phyloP scores from a whole-genome alignment of 495 filamentous ascomycete species.

The Hypoxylon lienhwacheense region DNA sequence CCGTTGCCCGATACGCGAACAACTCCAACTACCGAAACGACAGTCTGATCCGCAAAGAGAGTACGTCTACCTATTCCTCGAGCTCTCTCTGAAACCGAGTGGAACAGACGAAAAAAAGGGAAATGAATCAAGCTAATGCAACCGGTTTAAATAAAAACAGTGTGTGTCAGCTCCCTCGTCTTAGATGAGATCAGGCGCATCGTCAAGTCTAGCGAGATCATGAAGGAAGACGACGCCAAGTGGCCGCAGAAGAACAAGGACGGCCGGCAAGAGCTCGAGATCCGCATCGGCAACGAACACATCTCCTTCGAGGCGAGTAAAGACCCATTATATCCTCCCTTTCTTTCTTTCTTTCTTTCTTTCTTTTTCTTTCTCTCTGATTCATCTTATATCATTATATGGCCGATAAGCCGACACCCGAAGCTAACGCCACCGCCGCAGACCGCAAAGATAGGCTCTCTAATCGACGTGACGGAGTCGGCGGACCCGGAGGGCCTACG shows the following conservation, averaged over 20 bases:
- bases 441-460: slow-evolving; percentile 98
- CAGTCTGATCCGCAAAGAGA: slow-evolving; percentile 98
- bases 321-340: not conserved
- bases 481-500: slow-evolving; percentile 93
- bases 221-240: slow-evolving; percentile 99
- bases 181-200: slow-evolving; percentile 95
- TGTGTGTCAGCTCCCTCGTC: slow-evolving; percentile 94
- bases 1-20: slow-evolving; percentile 95
- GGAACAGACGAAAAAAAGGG: not conserved
- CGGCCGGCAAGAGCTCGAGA: slow-evolving; percentile 95
- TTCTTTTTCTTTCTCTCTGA: too few relatives aligned
- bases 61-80: slow-evolving; percentile 54
- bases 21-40: slow-evolving; percentile 99
- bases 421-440: slow-evolving; percentile 48
- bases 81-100: not conserved
- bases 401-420: too few relatives aligned
- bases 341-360: too few relatives aligned
- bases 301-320: slow-evolving; percentile 88
- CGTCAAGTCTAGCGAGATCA: slow-evolving; percentile 95
- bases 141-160: slow-evolving; percentile 50
- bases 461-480: slow-evolving; percentile 95
- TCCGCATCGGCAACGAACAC: slow-evolving; percentile 90
- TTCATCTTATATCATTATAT: too few relatives aligned
- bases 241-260: slow-evolving; percentile 99
- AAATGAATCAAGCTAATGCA: not conserved